Percentiles rank a stretch among this genome's conserved stretches.
These are phyloP conservation scores for Amanita thiersii DNA, from an alignment of 768 basidiomycete genomes.

Conservation along the genomic window DNA sequence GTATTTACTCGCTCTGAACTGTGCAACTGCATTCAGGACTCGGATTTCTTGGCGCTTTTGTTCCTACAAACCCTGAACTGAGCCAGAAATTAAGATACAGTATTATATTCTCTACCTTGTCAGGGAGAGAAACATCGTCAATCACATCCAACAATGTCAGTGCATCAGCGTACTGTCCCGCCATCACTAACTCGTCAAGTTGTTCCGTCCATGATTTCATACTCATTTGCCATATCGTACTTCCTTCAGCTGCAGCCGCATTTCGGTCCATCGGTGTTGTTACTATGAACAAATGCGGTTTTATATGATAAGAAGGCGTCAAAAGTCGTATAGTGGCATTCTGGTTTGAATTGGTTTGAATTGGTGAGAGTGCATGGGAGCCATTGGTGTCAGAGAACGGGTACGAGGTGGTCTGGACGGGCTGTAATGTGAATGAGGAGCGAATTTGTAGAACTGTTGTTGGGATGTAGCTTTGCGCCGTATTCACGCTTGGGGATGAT, in stretches of 20 bases:
- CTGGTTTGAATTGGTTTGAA: conserved; percentile 16
- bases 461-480: conserved; percentile 36
- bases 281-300: conserved; percentile 52
- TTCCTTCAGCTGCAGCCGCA: conserved; percentile 60
- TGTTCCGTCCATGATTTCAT: conserved; percentile 76
- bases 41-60: conserved; percentile 52
- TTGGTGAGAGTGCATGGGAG: conserved; percentile 11
- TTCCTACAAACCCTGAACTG: conserved; percentile 28
- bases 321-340: conserved; percentile 60
- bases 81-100: neutral
- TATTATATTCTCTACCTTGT: conserved; percentile 54
- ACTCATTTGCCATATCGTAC: conserved; percentile 65
- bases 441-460: conserved; percentile 62
- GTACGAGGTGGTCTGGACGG: conserved; percentile 56
- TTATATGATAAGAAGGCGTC: conserved; percentile 41
- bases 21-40: conserved; percentile 69
- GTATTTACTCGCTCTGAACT: conserved; percentile 63
- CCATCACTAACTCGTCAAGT: conserved; percentile 72
- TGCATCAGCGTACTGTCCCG: conserved; percentile 68
- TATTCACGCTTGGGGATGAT: conserved; percentile 29
- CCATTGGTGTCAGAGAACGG: conserved; percentile 38
- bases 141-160: conserved; percentile 69
- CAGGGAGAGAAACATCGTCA: conserved; percentile 47
- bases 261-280: conserved; percentile 72
- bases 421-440: conserved; percentile 57